Evolutionary conservation across 2,329 filamentous ascomycete genomes (phyloP), one percentile per base, ranked within the genome.

Genomic region (Claviceps capensis): DNA sequence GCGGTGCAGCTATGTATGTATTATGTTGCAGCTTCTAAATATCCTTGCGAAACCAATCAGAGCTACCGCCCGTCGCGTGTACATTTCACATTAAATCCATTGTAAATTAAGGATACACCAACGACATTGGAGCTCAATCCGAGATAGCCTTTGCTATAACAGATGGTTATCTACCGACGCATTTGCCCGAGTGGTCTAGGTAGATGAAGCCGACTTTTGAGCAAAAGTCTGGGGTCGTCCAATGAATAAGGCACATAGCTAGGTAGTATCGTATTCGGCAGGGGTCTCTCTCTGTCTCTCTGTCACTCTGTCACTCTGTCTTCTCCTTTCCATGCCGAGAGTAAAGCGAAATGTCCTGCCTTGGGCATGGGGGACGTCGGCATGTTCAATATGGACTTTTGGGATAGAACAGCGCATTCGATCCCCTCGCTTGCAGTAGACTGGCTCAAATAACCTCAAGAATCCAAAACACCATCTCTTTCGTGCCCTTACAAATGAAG

Each of bases 61-160:
- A 42, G 47, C 23, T 43, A 34, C 23, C 7, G 13, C n/a, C n/a
- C 17, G 26, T 23, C 50, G 17, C 41, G n/a, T 52, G 47, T 52
- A 49, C 17, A 49, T 42, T 5, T 50, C 43, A 45, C 41, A 50
- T 22, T 26, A 47, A 44, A 5, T 13, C 34, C 14, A 34, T 9
- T 52, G 51, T 49, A 52, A 41, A 53, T 43, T 26, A 41, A 47
- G 36, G 22, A 47, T 41, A 47, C 50, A 54, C 11, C 46, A 54
- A 17, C 19, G 40, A 22, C 40, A 48, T 36, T 19, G 40, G 48
- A 14, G 40, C 23, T 36, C 40, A 49, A 49, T 43, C 26, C 4
- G 26, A 37, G n/a, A 44, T 42, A 22, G 26, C 48, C 5, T 44
- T 30, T 49, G 23, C n/a, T 5, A 22, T 42, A n/a, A 34, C 2